Evolutionary conservation across 768 basidiomycete species (phyloP).

Genomic region (Tricholoma terreum): DNA sequence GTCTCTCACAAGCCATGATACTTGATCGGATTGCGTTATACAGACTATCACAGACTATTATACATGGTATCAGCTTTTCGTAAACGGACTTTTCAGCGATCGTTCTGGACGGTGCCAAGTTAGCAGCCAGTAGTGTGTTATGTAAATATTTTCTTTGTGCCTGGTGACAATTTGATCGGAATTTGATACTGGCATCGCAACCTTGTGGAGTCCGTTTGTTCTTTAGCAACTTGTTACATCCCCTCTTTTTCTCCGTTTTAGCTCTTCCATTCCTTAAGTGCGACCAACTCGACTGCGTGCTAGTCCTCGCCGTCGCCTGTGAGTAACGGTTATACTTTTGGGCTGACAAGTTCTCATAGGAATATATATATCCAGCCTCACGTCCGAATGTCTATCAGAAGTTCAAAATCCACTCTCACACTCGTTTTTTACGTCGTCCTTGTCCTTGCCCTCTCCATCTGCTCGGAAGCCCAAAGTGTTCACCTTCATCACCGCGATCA

Average conservation of each 20-base stretch:
- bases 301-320: constrained; percentile 10
- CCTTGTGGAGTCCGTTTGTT: neutral
- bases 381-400: constrained; percentile 47
- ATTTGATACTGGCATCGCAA: neutral
- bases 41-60: neutral
- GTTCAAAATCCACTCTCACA: constrained; percentile 47
- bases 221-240: neutral
- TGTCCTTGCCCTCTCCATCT: constrained; percentile 48
- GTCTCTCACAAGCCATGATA: constrained; percentile 80
- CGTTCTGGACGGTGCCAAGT: neutral
- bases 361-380: constrained; percentile 2
- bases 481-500: constrained; percentile 51
- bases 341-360: neutral
- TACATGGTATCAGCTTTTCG: too few relatives aligned
- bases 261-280: neutral
- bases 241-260: constrained; percentile 6
- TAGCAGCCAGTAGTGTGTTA: too few relatives aligned
- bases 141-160: neutral
- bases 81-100: neutral
- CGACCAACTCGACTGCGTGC: constrained; percentile 12
- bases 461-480: constrained; percentile 31
- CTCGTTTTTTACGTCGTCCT: constrained; percentile 62
- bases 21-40: constrained; percentile 23
- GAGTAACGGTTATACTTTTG: neutral
- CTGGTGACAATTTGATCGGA: neutral